These are phyloP conservation scores for Fusarium acutatum DNA, from an alignment of 2,329 filamentous ascomycete species.

Conservation along the genomic window DNA sequence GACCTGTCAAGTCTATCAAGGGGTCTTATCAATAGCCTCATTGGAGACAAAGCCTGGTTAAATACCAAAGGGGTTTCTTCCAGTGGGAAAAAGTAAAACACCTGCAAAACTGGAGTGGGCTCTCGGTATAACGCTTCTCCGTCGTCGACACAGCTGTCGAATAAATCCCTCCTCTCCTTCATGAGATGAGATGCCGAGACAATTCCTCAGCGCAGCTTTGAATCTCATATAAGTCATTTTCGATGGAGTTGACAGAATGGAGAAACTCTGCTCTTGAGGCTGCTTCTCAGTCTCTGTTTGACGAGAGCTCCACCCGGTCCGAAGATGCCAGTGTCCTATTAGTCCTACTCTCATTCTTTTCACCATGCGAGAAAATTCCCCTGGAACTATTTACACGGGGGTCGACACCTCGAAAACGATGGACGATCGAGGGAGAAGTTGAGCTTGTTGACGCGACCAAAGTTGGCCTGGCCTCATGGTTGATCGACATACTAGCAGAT, in stretches of 20 bases:
- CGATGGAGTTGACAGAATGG: conserved; percentile 26
- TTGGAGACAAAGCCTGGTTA: neutral
- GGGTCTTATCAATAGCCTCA: neutral
- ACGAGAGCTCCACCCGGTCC: conserved; percentile 13
- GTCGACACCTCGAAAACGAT: conserved; percentile 37
- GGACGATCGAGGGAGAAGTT: conserved; percentile 28
- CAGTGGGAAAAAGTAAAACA: conserved; percentile 5
- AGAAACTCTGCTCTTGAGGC: conserved; percentile 30
- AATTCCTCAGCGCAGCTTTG: neutral
- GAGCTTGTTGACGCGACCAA: conserved; percentile 46
- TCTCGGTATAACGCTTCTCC: conserved; percentile 6
- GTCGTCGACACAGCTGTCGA: conserved; percentile 5
- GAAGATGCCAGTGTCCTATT: conserved; percentile 32
- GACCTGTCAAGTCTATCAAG: neutral
- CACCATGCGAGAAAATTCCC: conserved; percentile 27
- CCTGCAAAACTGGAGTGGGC: conserved; percentile 4
- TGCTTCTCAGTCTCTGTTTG: conserved; percentile 19
- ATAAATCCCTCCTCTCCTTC: conserved; percentile 3
- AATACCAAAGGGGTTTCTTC: neutral
- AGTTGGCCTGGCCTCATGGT: conserved; percentile 12
- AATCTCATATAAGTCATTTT: neutral
- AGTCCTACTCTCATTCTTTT: conserved; percentile 34
- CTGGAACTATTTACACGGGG: conserved; percentile 32
- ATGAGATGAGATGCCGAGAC: neutral
- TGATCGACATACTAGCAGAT: conserved; percentile 21